These are phyloP conservation scores for Rhynchospora pubera DNA, from an alignment of 176 grass and related monocot species.

Conservation along the genomic window DNA sequence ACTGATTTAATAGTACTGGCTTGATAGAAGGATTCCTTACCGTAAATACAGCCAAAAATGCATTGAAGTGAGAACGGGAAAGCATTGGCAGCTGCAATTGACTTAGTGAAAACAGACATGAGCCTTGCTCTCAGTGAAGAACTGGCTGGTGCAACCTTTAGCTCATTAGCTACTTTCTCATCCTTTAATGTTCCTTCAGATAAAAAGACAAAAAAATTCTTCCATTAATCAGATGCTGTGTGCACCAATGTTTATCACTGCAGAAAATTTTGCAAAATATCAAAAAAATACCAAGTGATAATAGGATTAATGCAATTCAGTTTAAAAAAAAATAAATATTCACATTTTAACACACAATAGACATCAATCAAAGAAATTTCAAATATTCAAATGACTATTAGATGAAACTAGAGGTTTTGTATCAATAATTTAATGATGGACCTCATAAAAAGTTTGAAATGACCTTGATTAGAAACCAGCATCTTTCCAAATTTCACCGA, in stretches of 20 bases:
- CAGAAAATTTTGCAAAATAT: constrained; percentile 8
- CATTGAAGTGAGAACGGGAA: constrained; percentile 88
- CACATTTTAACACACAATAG: not conserved
- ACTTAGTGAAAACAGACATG: constrained; percentile 84
- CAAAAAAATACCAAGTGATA: not conserved
- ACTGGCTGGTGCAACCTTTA: constrained; percentile 63
- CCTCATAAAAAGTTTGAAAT: not conserved
- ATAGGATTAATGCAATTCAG: not conserved
- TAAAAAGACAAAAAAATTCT: not conserved
- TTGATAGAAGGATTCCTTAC: constrained; percentile 32
- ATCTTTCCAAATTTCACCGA: not conserved
- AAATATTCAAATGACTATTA: not conserved
- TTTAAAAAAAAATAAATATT: not conserved
- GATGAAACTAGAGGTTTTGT: not conserved
- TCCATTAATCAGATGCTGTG: not conserved
- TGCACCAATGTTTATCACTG: not conserved
- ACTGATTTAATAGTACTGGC: not conserved
- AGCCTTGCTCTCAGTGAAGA: constrained; percentile 56
- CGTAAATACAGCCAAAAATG: constrained; percentile 88
- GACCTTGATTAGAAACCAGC: not conserved
- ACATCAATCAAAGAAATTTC: not conserved
- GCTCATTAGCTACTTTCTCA: constrained; percentile 78
- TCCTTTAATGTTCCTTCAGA: constrained; percentile 49
- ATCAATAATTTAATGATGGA: not conserved
- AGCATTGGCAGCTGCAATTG: constrained; percentile 77